Base-by-base conservation (phyloP, 2,329 filamentous ascomycete genomes). In the Talaromyces pinophilus region DNA sequence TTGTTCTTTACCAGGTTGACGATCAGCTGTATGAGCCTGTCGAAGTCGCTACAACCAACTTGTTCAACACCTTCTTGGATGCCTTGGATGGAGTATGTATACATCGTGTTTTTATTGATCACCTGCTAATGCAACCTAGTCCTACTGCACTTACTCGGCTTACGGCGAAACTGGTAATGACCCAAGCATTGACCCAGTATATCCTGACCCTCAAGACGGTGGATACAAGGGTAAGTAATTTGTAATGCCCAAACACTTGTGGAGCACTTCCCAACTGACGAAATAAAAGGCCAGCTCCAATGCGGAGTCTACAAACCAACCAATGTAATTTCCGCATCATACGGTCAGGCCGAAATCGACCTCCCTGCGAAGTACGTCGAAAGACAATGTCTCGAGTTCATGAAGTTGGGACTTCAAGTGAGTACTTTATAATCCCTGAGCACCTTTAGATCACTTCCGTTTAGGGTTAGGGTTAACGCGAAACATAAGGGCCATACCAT, bases 261-360 rank as follows among this genome's bases (percentile, higher is more conserved):
- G 19, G 17, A 44, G 42, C 7, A 44, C 35, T 5, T 5, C 25
- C 15, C 19, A 30, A 30, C 57, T 59, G 19, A 60, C 22, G 15
- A 44, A 25, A 57, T 13, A 17, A 28, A 15, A 38, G 70, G 72
- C 63, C 64, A 73, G 42, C 75, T 82, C 13, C 78, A 82, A 69
- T 84, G 83, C 66, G 82, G 82, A 7, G 78, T 82, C 22, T 85
- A 82, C 76, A 78, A 82, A 70, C 83, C 85, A 2, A 84, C 85
- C 10, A 85, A 86, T 68, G 85, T 87, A 6, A 81, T 87, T 67
- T 82, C 81, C 44, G 84, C 88, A 69, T 85, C 82, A 3, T 87
- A 87, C 72, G 85, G 85, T 57, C 82, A 82, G 50, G 80, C 82
- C 52, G 86, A 88, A 74, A 75, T 77, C 5, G 83, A 83, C 25